phyloP scores from a whole-genome alignment of 495 filamentous ascomycete species.

The Astrocystis sublimbata region DNA sequence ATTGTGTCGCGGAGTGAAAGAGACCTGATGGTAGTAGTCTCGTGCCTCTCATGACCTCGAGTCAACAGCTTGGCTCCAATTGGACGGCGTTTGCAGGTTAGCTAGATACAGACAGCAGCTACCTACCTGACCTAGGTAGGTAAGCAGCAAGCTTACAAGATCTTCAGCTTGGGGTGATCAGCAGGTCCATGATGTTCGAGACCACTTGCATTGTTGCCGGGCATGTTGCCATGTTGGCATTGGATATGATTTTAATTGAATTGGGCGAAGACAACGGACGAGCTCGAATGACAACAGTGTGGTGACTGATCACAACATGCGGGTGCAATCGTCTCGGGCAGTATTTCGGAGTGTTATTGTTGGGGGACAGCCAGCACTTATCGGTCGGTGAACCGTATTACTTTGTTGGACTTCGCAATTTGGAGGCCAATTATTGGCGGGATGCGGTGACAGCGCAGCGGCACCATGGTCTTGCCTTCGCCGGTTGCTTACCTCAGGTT shows the following conservation, averaged over 20 bases:
- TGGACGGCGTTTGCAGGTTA: not conserved
- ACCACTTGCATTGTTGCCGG: too few relatives aligned
- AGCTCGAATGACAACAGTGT: too few relatives aligned
- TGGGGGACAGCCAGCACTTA: too few relatives aligned
- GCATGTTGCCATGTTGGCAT: too few relatives aligned
- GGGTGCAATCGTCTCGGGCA: too few relatives aligned
- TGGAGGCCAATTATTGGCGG: not conserved
- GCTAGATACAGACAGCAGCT: not conserved
- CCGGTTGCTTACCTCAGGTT: too few relatives aligned
- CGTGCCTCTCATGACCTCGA: not conserved
- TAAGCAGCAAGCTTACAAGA: too few relatives aligned
- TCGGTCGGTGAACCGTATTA: not conserved
- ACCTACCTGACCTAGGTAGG: not conserved
- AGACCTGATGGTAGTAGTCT: not conserved
- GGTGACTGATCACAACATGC: too few relatives aligned
- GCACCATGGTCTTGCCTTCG: conserved; percentile 1
- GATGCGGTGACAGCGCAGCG: conserved; percentile 14
- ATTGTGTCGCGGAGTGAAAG: not conserved
- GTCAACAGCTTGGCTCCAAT: not conserved
- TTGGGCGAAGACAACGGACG: too few relatives aligned
- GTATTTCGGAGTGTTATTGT: too few relatives aligned
- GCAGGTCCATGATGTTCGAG: not conserved
- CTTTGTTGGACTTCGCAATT: not conserved
- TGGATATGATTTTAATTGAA: too few relatives aligned
- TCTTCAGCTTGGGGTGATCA: not conserved